These are phyloP conservation scores for Papiliotrema laurentii DNA, from an alignment of 1,284 basidiomycete genomes.

Conservation along the genomic window DNA sequence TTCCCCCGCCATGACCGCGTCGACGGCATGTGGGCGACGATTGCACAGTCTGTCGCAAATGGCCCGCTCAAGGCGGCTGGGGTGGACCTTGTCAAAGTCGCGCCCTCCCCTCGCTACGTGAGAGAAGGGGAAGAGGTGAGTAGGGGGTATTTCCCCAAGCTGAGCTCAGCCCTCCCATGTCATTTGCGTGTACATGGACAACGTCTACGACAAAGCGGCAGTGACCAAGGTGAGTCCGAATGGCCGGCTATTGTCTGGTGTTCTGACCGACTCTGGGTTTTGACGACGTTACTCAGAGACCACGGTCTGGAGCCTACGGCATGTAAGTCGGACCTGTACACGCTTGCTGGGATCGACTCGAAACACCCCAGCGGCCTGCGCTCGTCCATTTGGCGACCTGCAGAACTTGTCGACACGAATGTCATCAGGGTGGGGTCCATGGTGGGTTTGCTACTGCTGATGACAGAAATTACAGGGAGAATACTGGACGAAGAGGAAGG, in stretches of 20 bases:
- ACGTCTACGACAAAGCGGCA: slow-evolving; percentile 24
- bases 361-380: slow-evolving; percentile 39
- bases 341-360: slow-evolving; percentile 42
- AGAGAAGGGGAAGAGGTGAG: slow-evolving; percentile 5
- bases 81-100: slow-evolving; percentile 27
- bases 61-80: slow-evolving; percentile 30
- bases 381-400: slow-evolving; percentile 30
- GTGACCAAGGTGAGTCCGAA: slow-evolving; percentile 17
- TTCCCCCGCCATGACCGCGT: slow-evolving; percentile 21
- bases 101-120: slow-evolving; percentile 9
- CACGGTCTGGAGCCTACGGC: slow-evolving; percentile 33
- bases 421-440: too few relatives aligned
- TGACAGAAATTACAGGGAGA: too few relatives aligned
- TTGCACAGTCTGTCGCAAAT: slow-evolving; percentile 27
- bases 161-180: slow-evolving; percentile 13
- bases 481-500: not conserved
- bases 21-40: slow-evolving; percentile 22
- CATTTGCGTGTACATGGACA: slow-evolving; percentile 28
- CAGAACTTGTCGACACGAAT: slow-evolving; percentile 25
- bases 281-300: slow-evolving; percentile 18
- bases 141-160: too few relatives aligned
- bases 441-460: too few relatives aligned
- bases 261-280: slow-evolving; percentile 11
- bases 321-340: slow-evolving; percentile 42
- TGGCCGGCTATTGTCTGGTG: not conserved